Percentiles rank a stretch among this genome's conserved stretches.
Evolutionary conservation across 2,329 filamentous ascomycete species (phyloP).

Genomic region (Leptodontidium sp.): DNA sequence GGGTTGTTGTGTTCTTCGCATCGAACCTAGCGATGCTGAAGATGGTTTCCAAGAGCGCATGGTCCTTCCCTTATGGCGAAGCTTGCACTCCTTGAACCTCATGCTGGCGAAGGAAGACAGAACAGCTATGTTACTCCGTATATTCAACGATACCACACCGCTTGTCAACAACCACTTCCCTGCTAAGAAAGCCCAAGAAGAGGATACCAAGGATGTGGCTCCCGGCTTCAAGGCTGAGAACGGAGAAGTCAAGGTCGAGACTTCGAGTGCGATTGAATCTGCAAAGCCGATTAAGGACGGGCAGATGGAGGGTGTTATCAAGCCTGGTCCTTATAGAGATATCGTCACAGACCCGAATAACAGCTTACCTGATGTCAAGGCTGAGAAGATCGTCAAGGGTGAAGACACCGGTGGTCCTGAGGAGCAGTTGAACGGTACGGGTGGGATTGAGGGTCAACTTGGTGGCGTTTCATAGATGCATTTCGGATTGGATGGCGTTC

Average conservation of each 20-base stretch:
- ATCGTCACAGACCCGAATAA: conserved; percentile 35
- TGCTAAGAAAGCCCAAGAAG: conserved; percentile 36
- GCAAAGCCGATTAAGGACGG: conserved; percentile 29
- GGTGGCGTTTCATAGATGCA: conserved; percentile 32
- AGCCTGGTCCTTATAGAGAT: conserved; percentile 39
- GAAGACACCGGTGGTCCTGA: conserved; percentile 36
- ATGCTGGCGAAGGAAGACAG: conserved; percentile 99
- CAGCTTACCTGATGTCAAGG: conserved; percentile 36
- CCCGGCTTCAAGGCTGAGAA: conserved; percentile 37
- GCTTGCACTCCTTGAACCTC: conserved; percentile 88
- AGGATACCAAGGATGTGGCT: conserved; percentile 25
- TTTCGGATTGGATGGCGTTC: not conserved
- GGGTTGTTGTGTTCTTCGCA: conserved; percentile 89
- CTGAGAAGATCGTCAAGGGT: conserved; percentile 38
- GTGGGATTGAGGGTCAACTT: conserved; percentile 35
- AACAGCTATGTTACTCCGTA: conserved; percentile 85
- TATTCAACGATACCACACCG: conserved; percentile 90
- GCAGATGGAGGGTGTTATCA: conserved; percentile 32
- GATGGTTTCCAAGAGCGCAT: conserved; percentile 77
- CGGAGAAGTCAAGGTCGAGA: conserved; percentile 39
- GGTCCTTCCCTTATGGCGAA: conserved; percentile 93
- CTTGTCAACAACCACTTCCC: conserved; percentile 67
- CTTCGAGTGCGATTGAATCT: conserved; percentile 36
- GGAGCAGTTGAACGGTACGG: conserved; percentile 36
- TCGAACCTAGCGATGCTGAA: conserved; percentile 75